Conservation (phyloP, 208 protist species). For the Trypanosoma scelopori region DNA sequence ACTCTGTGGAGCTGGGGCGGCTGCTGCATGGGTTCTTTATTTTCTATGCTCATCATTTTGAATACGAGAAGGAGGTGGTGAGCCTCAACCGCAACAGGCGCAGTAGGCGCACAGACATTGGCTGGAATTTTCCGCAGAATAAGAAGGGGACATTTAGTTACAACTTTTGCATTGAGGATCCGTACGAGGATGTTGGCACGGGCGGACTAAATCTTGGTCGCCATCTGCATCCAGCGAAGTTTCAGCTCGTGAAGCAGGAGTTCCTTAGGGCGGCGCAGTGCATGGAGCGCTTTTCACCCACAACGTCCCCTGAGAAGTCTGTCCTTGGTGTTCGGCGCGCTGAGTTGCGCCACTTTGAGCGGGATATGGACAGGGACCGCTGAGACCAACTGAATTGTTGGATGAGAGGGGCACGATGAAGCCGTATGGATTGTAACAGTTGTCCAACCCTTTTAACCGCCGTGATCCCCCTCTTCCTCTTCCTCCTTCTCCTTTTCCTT, state of each 20-base stretch:
- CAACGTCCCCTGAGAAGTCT: slow-evolving; percentile 76
- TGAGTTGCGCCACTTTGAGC: slow-evolving; percentile 42
- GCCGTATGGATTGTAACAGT: too few species aligned
- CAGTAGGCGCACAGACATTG: slow-evolving; percentile 56
- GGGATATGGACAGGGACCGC: slow-evolving; percentile 17
- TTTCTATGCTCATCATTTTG: slow-evolving; percentile 82
- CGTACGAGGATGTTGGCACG: slow-evolving; percentile 83
- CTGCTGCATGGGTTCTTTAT: slow-evolving; percentile 88
- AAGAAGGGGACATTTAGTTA: slow-evolving; percentile 85
- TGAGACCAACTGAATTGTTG: neutral
- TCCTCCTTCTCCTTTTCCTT: too few species aligned
- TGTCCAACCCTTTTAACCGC: too few species aligned
- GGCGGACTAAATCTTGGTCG: slow-evolving; percentile 87
- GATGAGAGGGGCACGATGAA: too few species aligned
- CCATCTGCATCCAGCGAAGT: slow-evolving; percentile 86
- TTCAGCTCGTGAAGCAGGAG: slow-evolving; percentile 88
- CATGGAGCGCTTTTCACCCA: slow-evolving; percentile 79
- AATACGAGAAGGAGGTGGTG: slow-evolving; percentile 79
- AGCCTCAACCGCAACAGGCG: slow-evolving; percentile 74
- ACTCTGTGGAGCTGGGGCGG: slow-evolving; percentile 63
- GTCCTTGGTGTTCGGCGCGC: slow-evolving; percentile 76
- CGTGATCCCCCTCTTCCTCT: too few species aligned
- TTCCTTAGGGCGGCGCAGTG: slow-evolving; percentile 75
- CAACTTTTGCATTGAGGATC: slow-evolving; percentile 83
- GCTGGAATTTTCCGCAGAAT: slow-evolving; percentile 80